phyloP scores from a whole-genome alignment of 2,329 filamentous ascomycete species.

The Intubia oerlemansii region DNA sequence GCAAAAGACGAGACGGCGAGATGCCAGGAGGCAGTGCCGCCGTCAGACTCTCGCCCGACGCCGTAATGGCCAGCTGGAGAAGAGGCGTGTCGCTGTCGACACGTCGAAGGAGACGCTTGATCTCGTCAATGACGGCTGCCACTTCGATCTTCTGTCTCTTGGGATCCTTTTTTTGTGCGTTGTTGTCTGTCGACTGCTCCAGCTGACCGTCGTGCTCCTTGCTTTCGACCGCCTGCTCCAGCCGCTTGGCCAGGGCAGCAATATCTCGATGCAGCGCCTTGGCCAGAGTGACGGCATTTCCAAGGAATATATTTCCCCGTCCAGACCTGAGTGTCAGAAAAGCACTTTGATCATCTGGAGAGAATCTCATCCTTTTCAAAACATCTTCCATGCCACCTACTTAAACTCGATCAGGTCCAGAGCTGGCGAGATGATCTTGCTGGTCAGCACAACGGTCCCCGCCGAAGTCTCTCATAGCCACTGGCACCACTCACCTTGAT shows the following conservation, averaged over 20 bases:
- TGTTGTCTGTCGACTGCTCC: slow-evolving; percentile 40
- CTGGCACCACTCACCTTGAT: slow-evolving; percentile 51
- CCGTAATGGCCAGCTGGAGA: slow-evolving; percentile 83
- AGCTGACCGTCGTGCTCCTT: too few species aligned
- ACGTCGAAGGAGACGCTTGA: slow-evolving; percentile 49
- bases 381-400: too few species aligned
- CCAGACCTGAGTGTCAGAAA: slow-evolving; percentile 17
- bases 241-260: slow-evolving; percentile 50
- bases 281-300: slow-evolving; percentile 66
- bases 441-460: too few species aligned
- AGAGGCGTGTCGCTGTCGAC: slow-evolving; percentile 86
- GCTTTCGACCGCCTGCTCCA: slow-evolving; percentile 51
- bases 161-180: slow-evolving; percentile 19
- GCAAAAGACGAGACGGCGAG: slow-evolving; percentile 73
- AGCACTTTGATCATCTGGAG: too few species aligned
- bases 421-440: slow-evolving; percentile 67
- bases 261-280: slow-evolving; percentile 72
- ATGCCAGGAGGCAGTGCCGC: slow-evolving; percentile 61
- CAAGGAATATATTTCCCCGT: slow-evolving; percentile 39
- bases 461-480: rapidly evolving
- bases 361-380: too few species aligned
- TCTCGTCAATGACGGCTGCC: slow-evolving; percentile 47
- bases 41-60: slow-evolving; percentile 72
- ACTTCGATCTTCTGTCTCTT: slow-evolving; percentile 39
- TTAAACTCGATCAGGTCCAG: slow-evolving; percentile 88